These are phyloP conservation scores for Steccherinum ochraceum DNA, from an alignment of 768 basidiomycete genomes.

Conservation along the genomic window DNA sequence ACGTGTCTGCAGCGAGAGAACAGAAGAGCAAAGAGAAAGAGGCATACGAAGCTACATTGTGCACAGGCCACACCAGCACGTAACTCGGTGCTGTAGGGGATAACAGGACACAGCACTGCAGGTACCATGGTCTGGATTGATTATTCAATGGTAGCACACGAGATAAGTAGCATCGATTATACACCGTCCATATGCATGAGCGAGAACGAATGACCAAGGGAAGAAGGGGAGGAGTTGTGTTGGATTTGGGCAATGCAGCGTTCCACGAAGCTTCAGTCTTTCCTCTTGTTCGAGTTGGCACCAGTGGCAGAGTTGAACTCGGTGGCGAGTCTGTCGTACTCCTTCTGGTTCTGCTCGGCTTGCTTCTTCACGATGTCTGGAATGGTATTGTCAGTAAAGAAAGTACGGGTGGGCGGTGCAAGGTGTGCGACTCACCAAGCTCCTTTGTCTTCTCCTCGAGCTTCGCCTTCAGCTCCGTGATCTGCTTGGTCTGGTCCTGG, in stretches of 20 bases:
- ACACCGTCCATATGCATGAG: neutral
- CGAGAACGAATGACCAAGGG: neutral
- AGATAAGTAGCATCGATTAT: neutral
- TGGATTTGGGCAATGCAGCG: too few relatives aligned
- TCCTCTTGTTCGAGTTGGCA: slow-evolving; percentile 52
- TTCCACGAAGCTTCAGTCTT: slow-evolving; percentile 41
- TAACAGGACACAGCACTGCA: too few relatives aligned
- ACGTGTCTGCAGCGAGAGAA: too few relatives aligned
- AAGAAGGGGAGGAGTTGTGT: too few relatives aligned
- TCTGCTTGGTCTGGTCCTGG: slow-evolving; percentile 44
- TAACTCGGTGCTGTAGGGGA: too few relatives aligned
- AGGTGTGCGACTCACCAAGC: too few relatives aligned
- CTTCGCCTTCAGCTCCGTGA: slow-evolving; percentile 65
- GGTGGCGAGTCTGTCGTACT: slow-evolving; percentile 79
- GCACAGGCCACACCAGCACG: too few relatives aligned
- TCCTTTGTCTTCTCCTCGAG: slow-evolving; percentile 60
- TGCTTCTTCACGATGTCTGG: slow-evolving; percentile 80
- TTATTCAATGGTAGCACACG: neutral
- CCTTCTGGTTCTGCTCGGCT: slow-evolving; percentile 66
- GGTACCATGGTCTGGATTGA: too few relatives aligned
- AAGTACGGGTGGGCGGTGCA: neutral
- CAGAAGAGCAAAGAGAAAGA: too few relatives aligned
- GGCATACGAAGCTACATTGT: too few relatives aligned
- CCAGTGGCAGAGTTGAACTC: slow-evolving; percentile 71
- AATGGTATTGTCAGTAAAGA: neutral